Evolutionary conservation across 345 rosid genomes (phyloP).

Genomic region (Heritiera fomes): DNA sequence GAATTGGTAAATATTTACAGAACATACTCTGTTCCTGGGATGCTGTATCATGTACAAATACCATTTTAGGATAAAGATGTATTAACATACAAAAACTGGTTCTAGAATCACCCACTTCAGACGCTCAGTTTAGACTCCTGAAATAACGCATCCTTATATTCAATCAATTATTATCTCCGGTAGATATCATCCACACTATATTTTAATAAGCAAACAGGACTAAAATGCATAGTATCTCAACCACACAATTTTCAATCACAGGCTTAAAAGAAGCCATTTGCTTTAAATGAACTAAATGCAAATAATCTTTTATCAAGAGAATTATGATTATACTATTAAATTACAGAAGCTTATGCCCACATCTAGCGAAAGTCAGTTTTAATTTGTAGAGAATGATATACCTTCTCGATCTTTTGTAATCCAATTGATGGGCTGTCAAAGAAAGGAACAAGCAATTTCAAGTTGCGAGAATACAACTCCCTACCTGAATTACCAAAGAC

Average conservation of each 20-base stretch:
- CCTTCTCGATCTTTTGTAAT: conserved; percentile 68
- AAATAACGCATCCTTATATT: not conserved
- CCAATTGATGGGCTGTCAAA: conserved; percentile 70
- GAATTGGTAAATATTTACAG: not conserved
- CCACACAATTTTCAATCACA: not conserved
- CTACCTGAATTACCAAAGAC: conserved; percentile 48
- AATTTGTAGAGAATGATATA: conserved; percentile 26
- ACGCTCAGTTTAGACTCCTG: not conserved
- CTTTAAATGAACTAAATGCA: not conserved
- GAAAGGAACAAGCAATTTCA: conserved; percentile 85
- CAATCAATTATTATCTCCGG: not conserved
- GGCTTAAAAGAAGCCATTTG: conserved; percentile 4
- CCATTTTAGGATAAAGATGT: not conserved
- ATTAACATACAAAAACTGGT: not conserved
- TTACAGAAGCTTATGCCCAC: not conserved
- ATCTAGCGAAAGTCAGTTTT: not conserved
- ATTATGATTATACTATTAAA: not conserved
- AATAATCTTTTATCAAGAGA: not conserved
- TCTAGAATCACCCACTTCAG: not conserved
- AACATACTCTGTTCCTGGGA: not conserved
- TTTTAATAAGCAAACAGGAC: not conserved
- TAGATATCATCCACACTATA: not conserved
- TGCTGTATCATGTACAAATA: not conserved
- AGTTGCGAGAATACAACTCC: conserved; percentile 73
- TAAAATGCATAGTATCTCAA: not conserved